Evolutionary conservation across 371 early-diverging fungal genomes (phyloP), one percentile per base, ranked within the genome.

Genomic region (Apophysomyces variabilis): DNA sequence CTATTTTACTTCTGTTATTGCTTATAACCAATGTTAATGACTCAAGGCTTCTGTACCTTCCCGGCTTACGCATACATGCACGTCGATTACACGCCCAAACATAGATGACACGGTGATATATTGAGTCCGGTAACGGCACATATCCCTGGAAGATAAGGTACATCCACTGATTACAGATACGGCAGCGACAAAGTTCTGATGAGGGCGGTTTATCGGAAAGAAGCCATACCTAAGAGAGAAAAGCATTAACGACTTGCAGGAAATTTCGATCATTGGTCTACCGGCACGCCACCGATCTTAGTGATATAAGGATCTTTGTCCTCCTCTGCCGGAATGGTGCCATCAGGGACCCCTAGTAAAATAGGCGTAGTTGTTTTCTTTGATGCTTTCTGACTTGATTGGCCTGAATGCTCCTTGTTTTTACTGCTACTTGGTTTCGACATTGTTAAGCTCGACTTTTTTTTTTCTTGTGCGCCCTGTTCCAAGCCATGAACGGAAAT

Each of bases 71-170:
- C 80, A 90, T 88, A 70, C 94, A 93, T 32, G 71, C 65, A 35
- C 89, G 83, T 26, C 82, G 82, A 61, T 90, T 92, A 75, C 94
- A 93, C 0, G 81, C 91, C 90, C 91, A 92, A 7, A 93, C 83
- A 70, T 93, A 93, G 8, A 93, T 67, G 0, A 87, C 87, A 50
- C 94, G 80, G 50, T 93, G 92, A 71, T 85, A 91, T n/a, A 87
- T 72, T 12, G 93, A 92, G 21, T 82, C 83, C 5, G 86, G 83
- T 8, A 93, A 70, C 2, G 94, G 94, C 14, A 84, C 93, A 70
- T 91, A 92, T 7, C 87, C 82, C 72, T 93, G 94, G 11, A 88
- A 79, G 7, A 93, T 70, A 37, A 92, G 70, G 57, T 83, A 84
- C 89, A 92, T 89, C 7, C 68, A 66, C 12, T 76, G 61, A 5